Evolutionary conservation across 1,139 yeast genomes (phyloP).

Genomic region (Debaryomyces fabryi): DNA sequence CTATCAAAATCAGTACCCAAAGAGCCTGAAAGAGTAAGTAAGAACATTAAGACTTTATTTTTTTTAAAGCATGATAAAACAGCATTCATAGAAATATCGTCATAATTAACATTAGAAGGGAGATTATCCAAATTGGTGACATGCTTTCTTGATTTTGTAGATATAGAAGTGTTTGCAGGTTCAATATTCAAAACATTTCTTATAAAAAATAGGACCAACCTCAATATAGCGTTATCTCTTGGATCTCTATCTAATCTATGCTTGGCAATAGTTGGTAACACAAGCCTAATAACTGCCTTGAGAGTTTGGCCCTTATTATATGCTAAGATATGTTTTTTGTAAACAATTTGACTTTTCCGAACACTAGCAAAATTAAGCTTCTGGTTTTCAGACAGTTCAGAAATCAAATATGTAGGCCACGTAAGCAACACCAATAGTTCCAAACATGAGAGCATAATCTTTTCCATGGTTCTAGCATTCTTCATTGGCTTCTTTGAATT

Average conservation of each 20-base stretch:
- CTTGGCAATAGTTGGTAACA: slow-evolving; percentile 64
- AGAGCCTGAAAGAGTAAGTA: slow-evolving; percentile 69
- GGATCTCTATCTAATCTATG: slow-evolving; percentile 60
- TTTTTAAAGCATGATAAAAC: slow-evolving; percentile 60
- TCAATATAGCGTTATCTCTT: slow-evolving; percentile 72
- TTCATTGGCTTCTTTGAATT: slow-evolving; percentile 24
- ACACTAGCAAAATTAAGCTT: slow-evolving; percentile 60
- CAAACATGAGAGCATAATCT: slow-evolving; percentile 68
- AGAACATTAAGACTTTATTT: slow-evolving; percentile 72
- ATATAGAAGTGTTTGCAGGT: slow-evolving; percentile 58
- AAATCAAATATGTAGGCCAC: slow-evolving; percentile 66
- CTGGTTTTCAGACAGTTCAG: slow-evolving; percentile 59
- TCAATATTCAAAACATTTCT: slow-evolving; percentile 78
- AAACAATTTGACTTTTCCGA: slow-evolving; percentile 64
- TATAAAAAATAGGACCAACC: slow-evolving; percentile 71
- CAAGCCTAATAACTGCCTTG: slow-evolving; percentile 70
- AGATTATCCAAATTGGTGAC: slow-evolving; percentile 44
- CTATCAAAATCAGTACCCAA: slow-evolving; percentile 66
- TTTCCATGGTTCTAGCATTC: slow-evolving; percentile 48
- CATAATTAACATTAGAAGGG: slow-evolving; percentile 57
- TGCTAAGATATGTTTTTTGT: slow-evolving; percentile 68
- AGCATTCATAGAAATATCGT: slow-evolving; percentile 68
- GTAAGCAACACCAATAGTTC: slow-evolving; percentile 84
- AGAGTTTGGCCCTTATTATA: slow-evolving; percentile 64
- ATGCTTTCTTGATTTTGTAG: slow-evolving; percentile 35